phyloP scores from a whole-genome alignment of 2,329 filamentous ascomycete species.

The Diaporthe longicolla region DNA sequence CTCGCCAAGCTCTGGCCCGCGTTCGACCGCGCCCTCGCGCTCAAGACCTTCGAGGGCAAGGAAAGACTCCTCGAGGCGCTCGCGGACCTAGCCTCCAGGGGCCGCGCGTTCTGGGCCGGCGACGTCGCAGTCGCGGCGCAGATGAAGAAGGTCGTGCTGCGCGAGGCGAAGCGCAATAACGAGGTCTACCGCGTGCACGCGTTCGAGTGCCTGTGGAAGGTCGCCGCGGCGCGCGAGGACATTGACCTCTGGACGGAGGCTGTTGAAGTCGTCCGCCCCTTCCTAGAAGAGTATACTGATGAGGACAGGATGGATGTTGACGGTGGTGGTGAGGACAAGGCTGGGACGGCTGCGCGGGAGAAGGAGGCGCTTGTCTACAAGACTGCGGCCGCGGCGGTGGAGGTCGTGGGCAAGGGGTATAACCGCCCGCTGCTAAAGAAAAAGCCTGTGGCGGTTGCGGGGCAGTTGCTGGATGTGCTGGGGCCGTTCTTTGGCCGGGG shows the following conservation, averaged over 20 bases:
- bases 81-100: constrained; percentile 80
- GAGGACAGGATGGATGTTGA: constrained; percentile 81
- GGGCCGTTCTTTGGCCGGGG: constrained; percentile 56
- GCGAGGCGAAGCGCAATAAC: constrained; percentile 94
- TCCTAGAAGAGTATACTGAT: constrained; percentile 71
- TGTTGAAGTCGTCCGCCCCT: constrained; percentile 72
- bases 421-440: constrained; percentile 56
- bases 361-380: constrained; percentile 57
- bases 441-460: constrained; percentile 56
- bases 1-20: constrained; percentile 82
- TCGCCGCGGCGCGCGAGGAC: constrained; percentile 77
- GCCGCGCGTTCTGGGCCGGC: constrained; percentile 68
- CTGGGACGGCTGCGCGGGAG: constrained; percentile 48
- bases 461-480: constrained; percentile 57
- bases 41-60: constrained; percentile 95
- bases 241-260: constrained; percentile 79
- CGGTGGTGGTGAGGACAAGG: constrained; percentile 52
- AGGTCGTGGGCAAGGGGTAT: constrained; percentile 66
- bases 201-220: constrained; percentile 79
- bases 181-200: constrained; percentile 84
- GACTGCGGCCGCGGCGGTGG: constrained; percentile 64
- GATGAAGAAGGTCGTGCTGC: constrained; percentile 84
- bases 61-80: constrained; percentile 86
- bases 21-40: constrained; percentile 82
- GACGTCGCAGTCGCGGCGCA: constrained; percentile 69